These are phyloP conservation scores for Cercospora zeina DNA, from an alignment of 2,329 filamentous ascomycete species.

Conservation along the genomic window DNA sequence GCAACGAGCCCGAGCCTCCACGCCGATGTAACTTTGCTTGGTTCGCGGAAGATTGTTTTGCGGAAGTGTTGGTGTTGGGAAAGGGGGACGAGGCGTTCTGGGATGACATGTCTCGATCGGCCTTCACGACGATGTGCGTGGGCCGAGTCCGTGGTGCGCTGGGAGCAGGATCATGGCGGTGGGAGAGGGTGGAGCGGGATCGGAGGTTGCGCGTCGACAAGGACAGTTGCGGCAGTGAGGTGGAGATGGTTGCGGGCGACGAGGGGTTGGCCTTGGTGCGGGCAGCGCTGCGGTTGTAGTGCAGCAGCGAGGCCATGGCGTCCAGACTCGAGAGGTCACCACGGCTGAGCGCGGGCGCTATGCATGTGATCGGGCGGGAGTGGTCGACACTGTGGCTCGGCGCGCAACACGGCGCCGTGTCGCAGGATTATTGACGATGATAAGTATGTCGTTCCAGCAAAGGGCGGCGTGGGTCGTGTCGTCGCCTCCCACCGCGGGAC, in stretches of 20 bases:
- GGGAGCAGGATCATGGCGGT: conserved; percentile 9
- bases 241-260: conserved; percentile 14
- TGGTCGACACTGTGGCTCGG: conserved; percentile 9
- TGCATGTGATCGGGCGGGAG: conserved; percentile 14
- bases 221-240: conserved; percentile 22
- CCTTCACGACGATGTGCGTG: background rate
- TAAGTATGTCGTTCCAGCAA: background rate
- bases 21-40: conserved; percentile 40
- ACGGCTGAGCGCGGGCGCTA: conserved; percentile 3
- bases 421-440: background rate
- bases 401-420: background rate
- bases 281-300: conserved; percentile 24
- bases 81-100: conserved; percentile 14
- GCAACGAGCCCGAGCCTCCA: conserved; percentile 34
- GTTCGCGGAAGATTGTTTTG: conserved; percentile 19
- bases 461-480: background rate
- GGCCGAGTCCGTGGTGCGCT: conserved; percentile 10
- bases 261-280: conserved; percentile 24
- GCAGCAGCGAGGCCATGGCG: conserved; percentile 21
- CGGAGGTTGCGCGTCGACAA: conserved; percentile 24
- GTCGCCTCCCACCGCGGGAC: conserved; percentile 4
- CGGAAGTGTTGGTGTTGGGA: conserved; percentile 12
- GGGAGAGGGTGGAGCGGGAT: conserved; percentile 19
- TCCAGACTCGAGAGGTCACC: background rate
- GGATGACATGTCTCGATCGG: conserved; percentile 23